These are phyloP conservation scores for Papilionanthe hybrid DNA, from an alignment of 116 monocot genomes.

Conservation along the genomic window DNA sequence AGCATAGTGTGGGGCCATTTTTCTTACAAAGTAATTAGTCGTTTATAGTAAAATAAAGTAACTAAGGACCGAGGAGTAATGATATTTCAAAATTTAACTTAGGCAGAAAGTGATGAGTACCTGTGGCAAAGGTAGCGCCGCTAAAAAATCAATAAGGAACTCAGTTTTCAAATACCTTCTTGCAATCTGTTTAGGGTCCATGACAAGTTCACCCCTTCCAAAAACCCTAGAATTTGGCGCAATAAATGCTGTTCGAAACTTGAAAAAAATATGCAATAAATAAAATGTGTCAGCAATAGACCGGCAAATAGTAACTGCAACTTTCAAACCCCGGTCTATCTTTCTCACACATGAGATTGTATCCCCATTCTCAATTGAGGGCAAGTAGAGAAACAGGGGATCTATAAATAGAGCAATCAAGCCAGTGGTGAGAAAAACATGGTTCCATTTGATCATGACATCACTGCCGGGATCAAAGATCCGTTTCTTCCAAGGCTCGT, in stretches of 20 bases:
- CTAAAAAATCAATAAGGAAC: constrained; percentile 63
- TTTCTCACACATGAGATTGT: constrained; percentile 46
- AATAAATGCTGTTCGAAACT: constrained; percentile 84
- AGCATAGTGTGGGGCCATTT: background rate
- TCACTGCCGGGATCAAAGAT: constrained; percentile 84
- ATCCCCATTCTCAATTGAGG: constrained; percentile 25
- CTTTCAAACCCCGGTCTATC: constrained; percentile 47
- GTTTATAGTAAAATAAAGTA: background rate
- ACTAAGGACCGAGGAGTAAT: background rate
- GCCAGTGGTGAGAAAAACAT: constrained; percentile 60
- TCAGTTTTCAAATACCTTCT: constrained; percentile 65
- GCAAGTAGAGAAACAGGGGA: constrained; percentile 82
- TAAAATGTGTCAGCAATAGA: constrained; percentile 74
- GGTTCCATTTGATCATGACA: constrained; percentile 72
- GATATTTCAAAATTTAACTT: background rate
- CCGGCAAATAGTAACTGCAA: constrained; percentile 54
- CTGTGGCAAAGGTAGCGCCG: constrained; percentile 93
- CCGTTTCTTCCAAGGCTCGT: constrained; percentile 56
- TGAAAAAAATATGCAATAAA: constrained; percentile 66
- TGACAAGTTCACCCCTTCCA: constrained; percentile 87
- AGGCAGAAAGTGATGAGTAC: constrained; percentile 15
- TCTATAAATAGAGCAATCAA: constrained; percentile 80
- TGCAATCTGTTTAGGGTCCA: constrained; percentile 69
- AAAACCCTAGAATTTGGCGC: constrained; percentile 85
- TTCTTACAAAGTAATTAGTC: background rate